A percentile compares a stretch with the other conserved stretches of the same genome.
Conservation (phyloP, 176 grass and related monocot species). For the Echinochloa phyllopogon region DNA sequence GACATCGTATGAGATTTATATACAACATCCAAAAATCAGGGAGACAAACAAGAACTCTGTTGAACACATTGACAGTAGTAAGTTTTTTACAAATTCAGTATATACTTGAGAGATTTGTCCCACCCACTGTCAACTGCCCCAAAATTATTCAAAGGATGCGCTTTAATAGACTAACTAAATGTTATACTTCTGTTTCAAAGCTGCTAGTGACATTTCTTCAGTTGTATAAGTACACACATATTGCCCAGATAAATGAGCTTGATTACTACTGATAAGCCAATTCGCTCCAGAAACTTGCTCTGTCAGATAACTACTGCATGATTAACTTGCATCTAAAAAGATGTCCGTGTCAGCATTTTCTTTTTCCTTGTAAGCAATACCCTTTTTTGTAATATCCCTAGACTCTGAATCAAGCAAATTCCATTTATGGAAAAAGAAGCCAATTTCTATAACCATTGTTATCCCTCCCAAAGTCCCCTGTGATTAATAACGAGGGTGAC, state of each 20-base stretch:
- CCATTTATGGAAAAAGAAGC: neutral
- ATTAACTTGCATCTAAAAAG: neutral
- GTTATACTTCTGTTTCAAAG: neutral
- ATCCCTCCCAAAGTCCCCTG: neutral
- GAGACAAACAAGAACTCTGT: neutral
- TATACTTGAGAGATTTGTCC: neutral
- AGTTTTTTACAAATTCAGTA: neutral
- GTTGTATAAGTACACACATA: neutral
- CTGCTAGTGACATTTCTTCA: constrained; percentile 8
- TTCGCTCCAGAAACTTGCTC: neutral
- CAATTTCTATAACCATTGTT: neutral
- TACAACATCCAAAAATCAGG: neutral
- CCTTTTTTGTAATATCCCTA: neutral
- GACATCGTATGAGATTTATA: neutral
- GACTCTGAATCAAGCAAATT: neutral
- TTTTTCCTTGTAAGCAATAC: neutral
- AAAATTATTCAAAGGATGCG: neutral
- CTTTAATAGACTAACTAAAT: neutral
- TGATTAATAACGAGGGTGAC: neutral
- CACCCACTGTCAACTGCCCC: neutral
- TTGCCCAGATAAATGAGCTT: neutral
- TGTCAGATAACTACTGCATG: neutral
- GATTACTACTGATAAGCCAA: neutral
- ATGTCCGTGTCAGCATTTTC: neutral
- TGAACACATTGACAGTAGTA: neutral